Evolutionary conservation across 2,329 filamentous ascomycete genomes (phyloP).

Genomic region (Lithohypha guttulata): DNA sequence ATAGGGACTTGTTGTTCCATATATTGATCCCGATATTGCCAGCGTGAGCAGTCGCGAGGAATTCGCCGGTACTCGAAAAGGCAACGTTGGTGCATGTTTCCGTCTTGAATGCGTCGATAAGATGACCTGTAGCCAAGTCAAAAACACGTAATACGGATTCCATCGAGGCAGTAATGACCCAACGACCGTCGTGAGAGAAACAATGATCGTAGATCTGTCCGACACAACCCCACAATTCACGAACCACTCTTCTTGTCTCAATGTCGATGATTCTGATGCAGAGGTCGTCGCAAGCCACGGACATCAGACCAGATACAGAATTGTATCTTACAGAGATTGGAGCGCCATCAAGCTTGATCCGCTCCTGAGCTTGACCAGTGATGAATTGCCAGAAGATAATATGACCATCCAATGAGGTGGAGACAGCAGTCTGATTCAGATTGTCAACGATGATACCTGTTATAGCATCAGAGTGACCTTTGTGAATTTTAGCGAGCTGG

Average conservation of each 20-base stretch:
- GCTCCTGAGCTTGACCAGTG: constrained; percentile 66
- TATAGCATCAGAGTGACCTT: constrained; percentile 69
- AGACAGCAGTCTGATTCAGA: constrained; percentile 77
- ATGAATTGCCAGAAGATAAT: constrained; percentile 96
- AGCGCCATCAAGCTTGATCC: constrained; percentile 72
- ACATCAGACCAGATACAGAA: constrained; percentile 70
- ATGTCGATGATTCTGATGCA: constrained; percentile 83
- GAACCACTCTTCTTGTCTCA: constrained; percentile 78
- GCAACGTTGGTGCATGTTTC: constrained; percentile 72
- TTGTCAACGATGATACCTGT: constrained; percentile 81
- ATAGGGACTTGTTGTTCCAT: constrained; percentile 90
- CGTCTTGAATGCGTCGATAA: constrained; percentile 83
- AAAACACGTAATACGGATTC: constrained; percentile 75
- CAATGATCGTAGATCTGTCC: constrained; percentile 67
- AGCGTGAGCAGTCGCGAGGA: constrained; percentile 77
- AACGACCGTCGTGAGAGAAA: constrained; percentile 87
- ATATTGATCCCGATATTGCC: constrained; percentile 79
- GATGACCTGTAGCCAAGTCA: constrained; percentile 89
- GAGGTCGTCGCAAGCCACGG: constrained; percentile 78
- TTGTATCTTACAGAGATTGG: constrained; percentile 74
- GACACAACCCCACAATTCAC: constrained; percentile 79
- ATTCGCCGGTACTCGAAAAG: constrained; percentile 85
- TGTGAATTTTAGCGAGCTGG: constrained; percentile 41
- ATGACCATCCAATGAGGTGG: constrained; percentile 80
- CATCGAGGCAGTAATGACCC: constrained; percentile 80